A percentile compares a stretch with the other conserved stretches of the same genome.
phyloP scores from a whole-genome alignment of 371 early-diverging fungal species.

The Lichtheimia hyalospora region DNA sequence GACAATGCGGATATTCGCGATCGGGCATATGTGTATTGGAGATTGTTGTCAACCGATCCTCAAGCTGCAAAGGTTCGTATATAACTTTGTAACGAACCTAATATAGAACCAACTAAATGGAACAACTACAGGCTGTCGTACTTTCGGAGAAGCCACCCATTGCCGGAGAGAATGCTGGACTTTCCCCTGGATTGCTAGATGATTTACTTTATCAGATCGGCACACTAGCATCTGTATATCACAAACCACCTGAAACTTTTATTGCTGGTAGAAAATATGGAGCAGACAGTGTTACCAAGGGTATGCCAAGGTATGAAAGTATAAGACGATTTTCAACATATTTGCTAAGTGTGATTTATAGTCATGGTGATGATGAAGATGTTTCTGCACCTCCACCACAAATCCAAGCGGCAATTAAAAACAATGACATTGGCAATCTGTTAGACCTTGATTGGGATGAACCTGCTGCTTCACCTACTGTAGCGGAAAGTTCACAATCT shows the following conservation, averaged over 20 bases:
- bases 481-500: constrained; percentile 17
- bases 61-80: constrained; percentile 66
- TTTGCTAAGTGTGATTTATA: constrained; percentile 10
- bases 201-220: constrained; percentile 87
- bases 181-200: constrained; percentile 81
- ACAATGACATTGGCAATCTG: constrained; percentile 54
- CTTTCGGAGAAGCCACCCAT: constrained; percentile 94
- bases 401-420: constrained; percentile 57
- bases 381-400: constrained; percentile 50
- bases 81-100: background rate
- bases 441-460: constrained; percentile 56
- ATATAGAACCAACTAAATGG: background rate
- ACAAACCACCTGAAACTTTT: constrained; percentile 85
- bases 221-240: constrained; percentile 90
- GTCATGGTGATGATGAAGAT: constrained; percentile 55
- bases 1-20: constrained; percentile 97
- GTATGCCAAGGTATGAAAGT: constrained; percentile 46
- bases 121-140: constrained; percentile 54
- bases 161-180: constrained; percentile 76
- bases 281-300: constrained; percentile 56
- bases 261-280: constrained; percentile 68
- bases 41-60: constrained; percentile 91
- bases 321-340: background rate
- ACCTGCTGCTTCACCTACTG: constrained; percentile 31
- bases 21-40: constrained; percentile 96